Base-by-base conservation (phyloP, 164 flowering plant species). In the Saururus chinensis region DNA sequence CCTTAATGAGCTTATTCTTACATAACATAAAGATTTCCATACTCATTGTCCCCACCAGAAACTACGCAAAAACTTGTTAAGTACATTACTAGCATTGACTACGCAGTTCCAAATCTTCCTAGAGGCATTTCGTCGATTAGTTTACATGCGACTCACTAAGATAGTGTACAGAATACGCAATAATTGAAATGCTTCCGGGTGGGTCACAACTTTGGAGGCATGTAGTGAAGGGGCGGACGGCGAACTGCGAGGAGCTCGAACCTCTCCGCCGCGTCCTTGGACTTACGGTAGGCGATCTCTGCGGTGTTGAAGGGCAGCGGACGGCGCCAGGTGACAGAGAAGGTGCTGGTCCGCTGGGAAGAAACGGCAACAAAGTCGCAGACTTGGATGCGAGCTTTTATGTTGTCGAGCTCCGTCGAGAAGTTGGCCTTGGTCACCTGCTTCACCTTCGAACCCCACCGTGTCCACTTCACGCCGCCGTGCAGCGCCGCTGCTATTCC, bases 221-320 rank as follows among this genome's bases (percentile, higher is more conserved):
- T 62, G 53, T 23, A 16, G 75, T 57, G 70, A 91, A 88, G 24
- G 98, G 96, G 77, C 95, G 88, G 51, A 88, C 77, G 8, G 88
- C 83, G 64, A 91, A 84, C 83, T 88, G 96, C 40, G n/a, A 91
- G 64, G 17, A 87, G 60, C 81, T 84, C 90, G 63, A 82, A 88
- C 26, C 70, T 61, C 67, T 87, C 87, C 45, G 96, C 95, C 42
- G 84, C 83, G 65, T 59, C 67, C 68, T 77, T 86, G 64, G 89
- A 79, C 70, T 91, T 85, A 54, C 59, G 58, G 59, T 88, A 91
- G 25, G 92, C 82, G 1, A 76, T 80, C 1, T 82, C 80, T 14
- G 76, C 60, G 24, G 92, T 84, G 76, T 91, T 96, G 53, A 84
- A 70, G 56, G 56, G 76, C 76, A 17, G 71, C 61, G 78, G 83